These are phyloP conservation scores for Grosmannia penicillata DNA, from an alignment of 2,329 filamentous ascomycete species.

Conservation along the genomic window DNA sequence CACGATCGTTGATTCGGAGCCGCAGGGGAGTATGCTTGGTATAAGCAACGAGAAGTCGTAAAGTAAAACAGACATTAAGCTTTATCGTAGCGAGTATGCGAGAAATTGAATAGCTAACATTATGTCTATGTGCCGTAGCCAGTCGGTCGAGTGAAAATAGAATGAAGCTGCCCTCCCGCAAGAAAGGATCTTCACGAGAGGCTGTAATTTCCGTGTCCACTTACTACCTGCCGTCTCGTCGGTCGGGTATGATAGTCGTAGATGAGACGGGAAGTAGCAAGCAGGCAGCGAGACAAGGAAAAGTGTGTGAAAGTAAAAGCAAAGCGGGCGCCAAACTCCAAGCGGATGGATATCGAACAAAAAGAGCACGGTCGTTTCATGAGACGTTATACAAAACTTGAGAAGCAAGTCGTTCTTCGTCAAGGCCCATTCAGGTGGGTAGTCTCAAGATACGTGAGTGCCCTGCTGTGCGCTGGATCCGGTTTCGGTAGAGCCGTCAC, in stretches of 20 bases:
- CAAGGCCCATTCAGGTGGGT: slow-evolving; percentile 4
- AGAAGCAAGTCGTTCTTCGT: slow-evolving; percentile 11
- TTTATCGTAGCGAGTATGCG: too few species aligned
- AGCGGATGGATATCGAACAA: slow-evolving; percentile 13
- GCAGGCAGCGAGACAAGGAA: neutral
- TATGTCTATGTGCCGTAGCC: too few species aligned
- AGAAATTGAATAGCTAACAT: too few species aligned
- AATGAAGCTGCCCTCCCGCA: too few species aligned
- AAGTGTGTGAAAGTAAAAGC: neutral
- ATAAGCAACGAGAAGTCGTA: too few species aligned
- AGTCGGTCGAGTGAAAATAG: too few species aligned
- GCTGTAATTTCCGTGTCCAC: neutral
- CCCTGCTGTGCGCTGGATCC: slow-evolving; percentile 29
- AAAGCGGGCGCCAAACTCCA: slow-evolving; percentile 14
- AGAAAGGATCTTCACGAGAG: too few species aligned
- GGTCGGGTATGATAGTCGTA: neutral
- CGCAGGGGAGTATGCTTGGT: too few species aligned
- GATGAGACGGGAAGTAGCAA: neutral
- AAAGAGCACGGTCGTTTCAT: slow-evolving; percentile 14
- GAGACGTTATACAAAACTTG: slow-evolving; percentile 17
- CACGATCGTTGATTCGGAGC: too few species aligned
- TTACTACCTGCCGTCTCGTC: too few species aligned
- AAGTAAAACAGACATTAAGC: too few species aligned
- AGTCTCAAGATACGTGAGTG: slow-evolving; percentile 13
- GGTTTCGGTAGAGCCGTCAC: slow-evolving; percentile 58